A percentile compares a stretch with the other conserved stretches of the same genome.
These are phyloP conservation scores for Castanea crenata DNA, from an alignment of 306 rosid species.

Conservation along the genomic window DNA sequence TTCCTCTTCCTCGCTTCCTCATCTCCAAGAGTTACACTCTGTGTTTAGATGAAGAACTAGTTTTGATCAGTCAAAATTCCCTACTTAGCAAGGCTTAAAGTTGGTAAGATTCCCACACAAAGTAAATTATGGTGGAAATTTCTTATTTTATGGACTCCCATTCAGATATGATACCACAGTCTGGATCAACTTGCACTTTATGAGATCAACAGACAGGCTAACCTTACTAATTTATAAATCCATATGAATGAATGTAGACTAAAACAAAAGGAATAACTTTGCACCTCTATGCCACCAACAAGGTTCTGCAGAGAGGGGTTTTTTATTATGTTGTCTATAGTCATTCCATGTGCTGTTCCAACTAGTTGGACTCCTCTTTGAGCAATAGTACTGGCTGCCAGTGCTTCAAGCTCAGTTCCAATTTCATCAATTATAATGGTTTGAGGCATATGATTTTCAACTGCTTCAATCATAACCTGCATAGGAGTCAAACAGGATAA, in stretches of 20 bases:
- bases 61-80: slow-evolving; percentile 17
- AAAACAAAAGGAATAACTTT: slow-evolving; percentile 17
- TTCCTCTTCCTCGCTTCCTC: slow-evolving; percentile 96
- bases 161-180: background rate
- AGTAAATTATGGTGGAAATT: background rate
- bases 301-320: slow-evolving; percentile 92
- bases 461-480: slow-evolving; percentile 98
- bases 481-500: background rate
- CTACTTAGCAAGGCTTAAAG: slow-evolving; percentile 12
- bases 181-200: background rate
- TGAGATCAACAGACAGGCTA: background rate
- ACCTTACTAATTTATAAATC: slow-evolving; percentile 1
- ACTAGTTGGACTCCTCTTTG: slow-evolving; percentile 99
- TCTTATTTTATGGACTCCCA: background rate
- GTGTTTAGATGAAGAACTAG: slow-evolving; percentile 30
- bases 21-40: slow-evolving; percentile 99
- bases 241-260: slow-evolving; percentile 14
- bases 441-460: slow-evolving; percentile 97
- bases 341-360: slow-evolving; percentile 96
- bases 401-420: slow-evolving; percentile 97
- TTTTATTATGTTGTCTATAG: slow-evolving; percentile 81
- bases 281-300: slow-evolving; percentile 97
- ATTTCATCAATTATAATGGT: slow-evolving; percentile 96
- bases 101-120: background rate
- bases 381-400: slow-evolving; percentile 99